Evolutionary conservation across 768 basidiomycete species (phyloP).

Genomic region (Pisolithus sp.): DNA sequence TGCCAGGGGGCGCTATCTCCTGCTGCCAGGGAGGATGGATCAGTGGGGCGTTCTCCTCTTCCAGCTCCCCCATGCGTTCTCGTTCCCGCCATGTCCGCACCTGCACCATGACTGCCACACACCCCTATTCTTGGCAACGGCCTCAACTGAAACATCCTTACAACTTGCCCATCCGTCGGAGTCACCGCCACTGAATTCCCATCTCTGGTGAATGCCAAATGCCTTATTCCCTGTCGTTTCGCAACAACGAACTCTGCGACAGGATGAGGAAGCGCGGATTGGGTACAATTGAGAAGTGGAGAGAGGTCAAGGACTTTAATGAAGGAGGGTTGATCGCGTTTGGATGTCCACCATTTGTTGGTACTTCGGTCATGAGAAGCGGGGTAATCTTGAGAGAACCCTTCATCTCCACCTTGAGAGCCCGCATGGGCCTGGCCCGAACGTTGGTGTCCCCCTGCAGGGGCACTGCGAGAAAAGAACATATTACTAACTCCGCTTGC

Average conservation of each 20-base stretch:
- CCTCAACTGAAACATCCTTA: conserved; percentile 42
- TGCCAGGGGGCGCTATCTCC: conserved; percentile 38
- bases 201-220: conserved; percentile 45
- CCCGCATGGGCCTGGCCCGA: conserved; percentile 7
- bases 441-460: conserved; percentile 28
- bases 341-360: conserved; percentile 3
- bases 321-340: conserved; percentile 33
- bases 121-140: conserved; percentile 19
- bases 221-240: conserved; percentile 40
- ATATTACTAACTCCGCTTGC: conserved; percentile 27
- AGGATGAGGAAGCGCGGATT: conserved; percentile 22
- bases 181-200: conserved; percentile 47
- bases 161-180: conserved; percentile 48
- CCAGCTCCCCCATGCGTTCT: too few relatives aligned
- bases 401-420: conserved; percentile 2
- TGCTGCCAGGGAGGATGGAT: neutral
- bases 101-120: conserved; percentile 1
- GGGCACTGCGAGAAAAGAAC: conserved; percentile 62
- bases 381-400: conserved; percentile 2
- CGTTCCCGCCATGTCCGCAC: neutral
- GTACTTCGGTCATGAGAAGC: conserved; percentile 7
- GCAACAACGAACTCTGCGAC: conserved; percentile 47
- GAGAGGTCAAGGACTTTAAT: conserved; percentile 54
- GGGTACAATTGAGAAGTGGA: conserved; percentile 21
- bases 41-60: neutral